Base-by-base conservation (phyloP, 2,329 filamentous ascomycete species). In the Colletotrichum tropicicola region DNA sequence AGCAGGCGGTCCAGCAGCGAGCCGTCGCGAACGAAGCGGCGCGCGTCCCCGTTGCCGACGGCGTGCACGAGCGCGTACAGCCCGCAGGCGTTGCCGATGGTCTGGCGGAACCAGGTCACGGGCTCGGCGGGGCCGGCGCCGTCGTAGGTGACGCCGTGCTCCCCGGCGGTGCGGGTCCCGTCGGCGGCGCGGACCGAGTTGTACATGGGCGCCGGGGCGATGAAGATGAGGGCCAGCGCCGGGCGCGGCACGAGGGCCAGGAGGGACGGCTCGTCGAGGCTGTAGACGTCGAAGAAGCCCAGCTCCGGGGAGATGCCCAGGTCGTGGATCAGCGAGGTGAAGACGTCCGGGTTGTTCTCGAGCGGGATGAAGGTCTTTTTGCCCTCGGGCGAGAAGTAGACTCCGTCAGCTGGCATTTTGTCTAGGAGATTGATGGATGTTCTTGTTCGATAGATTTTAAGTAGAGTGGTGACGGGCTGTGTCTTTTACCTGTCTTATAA, bases 81-180 rank as follows among this genome's bases (percentile, higher is more conserved):
- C 1, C 93, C 93, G 73, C 92, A 97, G 1, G 92, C 91, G 74
- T 96, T 91, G 62, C 89, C 87, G 71, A 97, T 96, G 0, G 92
- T 96, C 77, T 97, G 93, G 73, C 90, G 90, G 80, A 93, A 96
- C 92, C 92, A 97, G 17, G 92, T 80, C 1, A 94, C 88, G 6
- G 91, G 87, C 70, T 94, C 91, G 0, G 78, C 74, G 5, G 72
- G 70, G 2, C 77, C 77, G 7, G 69, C 67, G 2, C 62, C 52
- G 32, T 73, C 62, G 67, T 81, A 80, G 1, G 74, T 74, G 28
- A 74, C 35, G 9, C 71, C 68, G 5, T 73, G 55, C n/a, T 64
- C 56, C 12, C 68, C 64, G 5, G 53, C 66, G 64, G 60, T 25
- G 39, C 19, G 56, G n/a, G 56, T 59, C 10, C 56, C 63, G 30